phyloP scores from a whole-genome alignment of 352 stramenopile genomes.

The Globisporangium alternatum region DNA sequence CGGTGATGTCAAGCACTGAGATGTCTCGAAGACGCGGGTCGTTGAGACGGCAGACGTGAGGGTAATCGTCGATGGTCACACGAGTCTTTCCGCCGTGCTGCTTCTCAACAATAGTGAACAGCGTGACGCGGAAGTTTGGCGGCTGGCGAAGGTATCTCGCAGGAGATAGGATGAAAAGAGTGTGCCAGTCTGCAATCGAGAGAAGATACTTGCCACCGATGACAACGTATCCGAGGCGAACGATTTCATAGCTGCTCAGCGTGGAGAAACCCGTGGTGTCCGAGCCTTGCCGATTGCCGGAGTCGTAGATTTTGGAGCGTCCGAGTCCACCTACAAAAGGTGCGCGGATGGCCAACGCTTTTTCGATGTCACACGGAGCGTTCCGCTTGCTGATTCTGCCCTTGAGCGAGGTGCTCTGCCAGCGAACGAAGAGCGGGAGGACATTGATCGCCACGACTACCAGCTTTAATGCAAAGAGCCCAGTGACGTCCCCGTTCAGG shows the following conservation, averaged over 20 bases:
- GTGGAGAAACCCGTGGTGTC: background rate
- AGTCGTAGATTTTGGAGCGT: conserved; percentile 5
- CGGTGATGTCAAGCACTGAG: conserved; percentile 21
- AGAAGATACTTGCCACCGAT: conserved; percentile 17
- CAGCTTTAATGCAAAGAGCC: conserved; percentile 14
- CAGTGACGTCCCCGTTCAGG: conserved; percentile 15
- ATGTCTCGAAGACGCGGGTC: conserved; percentile 23
- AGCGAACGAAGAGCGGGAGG: conserved; percentile 14
- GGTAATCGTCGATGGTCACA: conserved; percentile 16
- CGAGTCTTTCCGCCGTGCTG: background rate
- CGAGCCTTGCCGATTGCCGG: background rate
- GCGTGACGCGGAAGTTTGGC: conserved; percentile 26
- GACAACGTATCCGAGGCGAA: conserved; percentile 20
- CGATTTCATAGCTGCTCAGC: conserved; percentile 18
- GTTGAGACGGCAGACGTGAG: conserved; percentile 28
- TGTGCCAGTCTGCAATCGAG: conserved; percentile 23
- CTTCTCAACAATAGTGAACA: conserved; percentile 23
- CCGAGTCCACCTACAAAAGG: conserved; percentile 13
- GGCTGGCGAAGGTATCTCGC: conserved; percentile 16
- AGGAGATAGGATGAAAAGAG: conserved; percentile 21
- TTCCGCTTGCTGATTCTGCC: background rate
- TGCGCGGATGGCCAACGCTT: conserved; percentile 14
- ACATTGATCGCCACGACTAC: conserved; percentile 12
- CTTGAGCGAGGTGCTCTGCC: conserved; percentile 7
- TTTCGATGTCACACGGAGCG: conserved; percentile 10